Base-by-base conservation (phyloP, 2,329 filamentous ascomycete genomes). In the Alternaria consortialis region DNA sequence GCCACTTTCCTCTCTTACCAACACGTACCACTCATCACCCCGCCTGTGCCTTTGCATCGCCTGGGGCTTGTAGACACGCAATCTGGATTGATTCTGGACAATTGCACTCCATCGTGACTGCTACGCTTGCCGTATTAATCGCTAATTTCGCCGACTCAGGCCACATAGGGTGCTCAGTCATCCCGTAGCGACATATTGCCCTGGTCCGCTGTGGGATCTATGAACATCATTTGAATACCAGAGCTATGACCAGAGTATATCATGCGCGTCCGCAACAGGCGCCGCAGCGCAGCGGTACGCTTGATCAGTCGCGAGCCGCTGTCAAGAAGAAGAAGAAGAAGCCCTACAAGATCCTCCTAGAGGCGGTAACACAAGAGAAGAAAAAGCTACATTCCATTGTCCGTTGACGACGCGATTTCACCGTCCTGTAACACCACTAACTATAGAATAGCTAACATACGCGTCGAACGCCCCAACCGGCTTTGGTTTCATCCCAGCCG, bases 401-500 rank as follows among this genome's bases (percentile, higher is more conserved):
- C 68, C 69, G 80, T 82, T 63, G 43, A 56, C 65, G 37, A 54
- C 42, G 47, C 25, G 46, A 40, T 40, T 47, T 43, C 31, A 32
- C 61, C 47, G 20, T 40, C 17, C 64, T 40, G 42, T 39, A 52
- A 54, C 55, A 31, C 46, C 65, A 73, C 77, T 81, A 71, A 83
- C 77, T 59, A 63, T 56, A 31, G 36, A 39, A 53, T 74, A 88
- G 87, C 81, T 86, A 43, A 84, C 84, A 20, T 87, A 86, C 66
- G 80, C 83, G 60, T 77, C 80, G n/a, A 80, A 83, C 65, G 81
- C 87, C 23, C 87, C 86, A 9, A 75, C 77, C 48, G 87, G 86
- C n/a, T 89, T 88, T 72, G 85, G 83, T 0, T 89, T 88, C 68
- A 83, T 90, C 51, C 84, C 86, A 23, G 83, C 86, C 46, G 87